A percentile compares a stretch with the other conserved stretches of the same genome.
These are phyloP conservation scores for Mortierella sp. DNA, from an alignment of 371 early-diverging fungal species.

Conservation along the genomic window DNA sequence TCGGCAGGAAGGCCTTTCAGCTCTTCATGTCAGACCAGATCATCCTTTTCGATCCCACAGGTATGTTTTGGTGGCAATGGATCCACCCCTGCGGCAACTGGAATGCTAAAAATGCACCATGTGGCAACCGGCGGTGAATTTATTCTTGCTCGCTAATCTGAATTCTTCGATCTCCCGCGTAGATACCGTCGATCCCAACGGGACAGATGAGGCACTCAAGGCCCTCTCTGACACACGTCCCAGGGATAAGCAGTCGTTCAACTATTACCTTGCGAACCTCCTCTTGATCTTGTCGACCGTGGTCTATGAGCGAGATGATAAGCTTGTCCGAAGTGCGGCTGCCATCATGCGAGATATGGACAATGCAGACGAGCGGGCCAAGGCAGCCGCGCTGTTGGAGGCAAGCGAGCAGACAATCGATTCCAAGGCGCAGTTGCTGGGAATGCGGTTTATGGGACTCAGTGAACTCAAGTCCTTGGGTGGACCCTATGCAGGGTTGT, in stretches of 20 bases:
- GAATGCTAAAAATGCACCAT: neutral
- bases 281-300: conserved; percentile 45
- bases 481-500: conserved; percentile 64
- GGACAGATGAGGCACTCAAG: conserved; percentile 30
- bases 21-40: conserved; percentile 33
- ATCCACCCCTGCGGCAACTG: too few relatives aligned
- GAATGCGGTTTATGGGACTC: conserved; percentile 60
- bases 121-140: neutral
- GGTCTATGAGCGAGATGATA: conserved; percentile 61
- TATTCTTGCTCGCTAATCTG: neutral
- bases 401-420: conserved; percentile 41
- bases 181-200: conserved; percentile 41
- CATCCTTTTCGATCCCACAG: conserved; percentile 30
- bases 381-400: conserved; percentile 18
- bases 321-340: conserved; percentile 54
- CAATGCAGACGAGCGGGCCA: conserved; percentile 8
- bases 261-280: conserved; percentile 34
- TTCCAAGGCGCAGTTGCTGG: conserved; percentile 29
- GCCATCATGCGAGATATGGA: conserved; percentile 14
- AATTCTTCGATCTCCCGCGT: too few relatives aligned
- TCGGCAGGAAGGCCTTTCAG: conserved; percentile 26
- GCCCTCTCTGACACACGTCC: conserved; percentile 19
- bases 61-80: too few relatives aligned
- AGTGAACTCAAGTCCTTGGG: conserved; percentile 62
- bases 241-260: conserved; percentile 26